A percentile compares a stretch with the other conserved stretches of the same genome.
Evolutionary conservation across 2,329 filamentous ascomycete species (phyloP).

Genomic region (Coniochaeta sp.): DNA sequence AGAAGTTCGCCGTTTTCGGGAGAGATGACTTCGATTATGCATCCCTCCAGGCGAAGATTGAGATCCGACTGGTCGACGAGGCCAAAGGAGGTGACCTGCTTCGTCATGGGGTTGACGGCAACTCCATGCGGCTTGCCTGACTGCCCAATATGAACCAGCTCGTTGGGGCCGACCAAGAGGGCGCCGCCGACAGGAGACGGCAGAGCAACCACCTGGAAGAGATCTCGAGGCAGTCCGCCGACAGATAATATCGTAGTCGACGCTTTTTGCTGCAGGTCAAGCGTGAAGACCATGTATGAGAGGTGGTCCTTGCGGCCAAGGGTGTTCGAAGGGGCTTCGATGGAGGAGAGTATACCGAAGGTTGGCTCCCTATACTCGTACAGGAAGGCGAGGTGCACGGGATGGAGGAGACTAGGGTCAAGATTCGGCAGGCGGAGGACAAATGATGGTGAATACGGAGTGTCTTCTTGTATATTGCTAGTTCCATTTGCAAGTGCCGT

Average conservation of each 20-base stretch:
- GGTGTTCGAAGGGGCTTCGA: slow-evolving; percentile 63
- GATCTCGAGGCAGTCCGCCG: slow-evolving; percentile 75
- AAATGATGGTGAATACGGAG: slow-evolving; percentile 85
- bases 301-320: slow-evolving; percentile 80
- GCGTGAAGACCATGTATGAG: slow-evolving; percentile 88
- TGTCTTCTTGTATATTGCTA: slow-evolving; percentile 45
- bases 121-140: slow-evolving; percentile 89
- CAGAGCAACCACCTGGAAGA: slow-evolving; percentile 75
- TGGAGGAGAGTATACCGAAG: slow-evolving; percentile 86
- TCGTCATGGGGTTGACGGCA: slow-evolving; percentile 85
- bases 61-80: slow-evolving; percentile 82
- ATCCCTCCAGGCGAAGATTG: slow-evolving; percentile 72
- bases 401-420: slow-evolving; percentile 80
- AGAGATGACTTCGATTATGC: slow-evolving; percentile 70
- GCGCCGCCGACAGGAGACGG: slow-evolving; percentile 84
- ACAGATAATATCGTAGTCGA: slow-evolving; percentile 91
- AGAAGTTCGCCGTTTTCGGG: slow-evolving; percentile 75
- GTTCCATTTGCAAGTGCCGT: slow-evolving; percentile 34
- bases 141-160: slow-evolving; percentile 92
- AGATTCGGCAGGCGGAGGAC: slow-evolving; percentile 84
- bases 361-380: slow-evolving; percentile 97
- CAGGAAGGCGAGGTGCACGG: slow-evolving; percentile 85
- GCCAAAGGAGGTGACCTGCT: slow-evolving; percentile 72
- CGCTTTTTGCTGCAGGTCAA: slow-evolving; percentile 87
- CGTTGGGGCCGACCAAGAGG: slow-evolving; percentile 78